phyloP scores from a whole-genome alignment of 176 grass and related monocot species.

The Guadua angustifolia region DNA sequence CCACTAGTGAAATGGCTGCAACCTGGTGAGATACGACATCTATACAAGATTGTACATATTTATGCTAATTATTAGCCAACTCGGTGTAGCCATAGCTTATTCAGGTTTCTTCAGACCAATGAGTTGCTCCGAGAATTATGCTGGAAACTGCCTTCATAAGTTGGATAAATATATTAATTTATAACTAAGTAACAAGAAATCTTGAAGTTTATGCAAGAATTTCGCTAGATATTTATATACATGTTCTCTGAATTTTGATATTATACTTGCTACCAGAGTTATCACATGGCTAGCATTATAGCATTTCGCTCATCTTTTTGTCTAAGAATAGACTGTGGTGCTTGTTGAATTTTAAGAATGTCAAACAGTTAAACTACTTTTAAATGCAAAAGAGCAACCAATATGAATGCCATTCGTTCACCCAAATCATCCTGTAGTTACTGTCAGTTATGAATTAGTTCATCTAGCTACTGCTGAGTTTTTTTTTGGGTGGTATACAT shows the following conservation, averaged over 20 bases:
- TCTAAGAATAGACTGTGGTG: background rate
- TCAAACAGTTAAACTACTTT: background rate
- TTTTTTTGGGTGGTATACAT: background rate
- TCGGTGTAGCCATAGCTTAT: constrained; percentile 29
- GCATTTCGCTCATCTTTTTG: background rate
- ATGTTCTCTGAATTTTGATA: background rate
- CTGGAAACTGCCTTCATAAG: background rate
- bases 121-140: background rate
- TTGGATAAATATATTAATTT: background rate
- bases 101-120: background rate
- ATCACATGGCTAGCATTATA: background rate
- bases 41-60: background rate
- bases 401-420: background rate
- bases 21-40: constrained; percentile 59
- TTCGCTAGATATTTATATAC: background rate
- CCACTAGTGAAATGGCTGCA: constrained; percentile 88
- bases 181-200: background rate
- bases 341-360: constrained; percentile 3
- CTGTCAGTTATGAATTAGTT: background rate
- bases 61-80: constrained; percentile 2
- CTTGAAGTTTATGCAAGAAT: background rate
- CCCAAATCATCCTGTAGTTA: background rate
- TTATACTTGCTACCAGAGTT: background rate
- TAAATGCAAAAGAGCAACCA: constrained; percentile 1
- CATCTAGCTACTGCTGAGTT: background rate